These are phyloP conservation scores for Fonsecaea nubica DNA, from an alignment of 2,329 filamentous ascomycete genomes.

Conservation along the genomic window DNA sequence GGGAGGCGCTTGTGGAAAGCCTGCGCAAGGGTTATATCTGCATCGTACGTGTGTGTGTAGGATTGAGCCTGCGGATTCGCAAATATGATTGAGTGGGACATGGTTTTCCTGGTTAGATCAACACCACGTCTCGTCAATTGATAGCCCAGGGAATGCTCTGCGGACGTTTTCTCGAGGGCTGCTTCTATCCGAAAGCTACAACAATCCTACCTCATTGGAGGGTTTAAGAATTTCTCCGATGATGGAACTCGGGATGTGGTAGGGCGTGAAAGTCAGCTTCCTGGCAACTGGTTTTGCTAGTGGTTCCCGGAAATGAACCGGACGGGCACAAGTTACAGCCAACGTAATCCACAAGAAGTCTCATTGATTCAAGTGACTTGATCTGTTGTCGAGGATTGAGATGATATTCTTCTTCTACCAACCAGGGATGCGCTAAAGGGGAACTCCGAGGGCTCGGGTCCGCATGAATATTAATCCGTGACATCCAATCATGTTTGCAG, in stretches of 20 bases:
- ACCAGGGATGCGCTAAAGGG: neutral
- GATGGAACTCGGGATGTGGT: neutral
- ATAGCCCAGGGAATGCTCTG: neutral
- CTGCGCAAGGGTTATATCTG: slow-evolving; percentile 27
- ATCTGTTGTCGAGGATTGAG: neutral
- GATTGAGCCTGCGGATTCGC: slow-evolving; percentile 24
- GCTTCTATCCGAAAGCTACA: neutral
- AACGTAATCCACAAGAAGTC: too few species aligned
- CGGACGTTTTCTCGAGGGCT: neutral
- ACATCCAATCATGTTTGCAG: neutral
- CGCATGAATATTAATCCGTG: neutral
- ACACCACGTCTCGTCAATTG: neutral
- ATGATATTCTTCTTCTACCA: neutral
- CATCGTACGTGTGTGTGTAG: slow-evolving; percentile 25
- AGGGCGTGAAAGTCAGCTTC: neutral
- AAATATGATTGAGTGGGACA: slow-evolving; percentile 26
- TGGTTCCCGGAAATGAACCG: too few species aligned
- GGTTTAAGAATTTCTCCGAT: neutral
- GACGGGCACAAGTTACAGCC: too few species aligned
- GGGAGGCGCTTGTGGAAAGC: slow-evolving; percentile 66
- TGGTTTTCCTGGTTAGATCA: slow-evolving; percentile 1
- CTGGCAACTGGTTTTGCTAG: neutral
- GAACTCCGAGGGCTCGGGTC: neutral
- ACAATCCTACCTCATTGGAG: neutral
- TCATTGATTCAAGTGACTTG: neutral